Base-by-base conservation (phyloP, 495 filamentous ascomycete species). In the Aspergillus coremiiformis region DNA sequence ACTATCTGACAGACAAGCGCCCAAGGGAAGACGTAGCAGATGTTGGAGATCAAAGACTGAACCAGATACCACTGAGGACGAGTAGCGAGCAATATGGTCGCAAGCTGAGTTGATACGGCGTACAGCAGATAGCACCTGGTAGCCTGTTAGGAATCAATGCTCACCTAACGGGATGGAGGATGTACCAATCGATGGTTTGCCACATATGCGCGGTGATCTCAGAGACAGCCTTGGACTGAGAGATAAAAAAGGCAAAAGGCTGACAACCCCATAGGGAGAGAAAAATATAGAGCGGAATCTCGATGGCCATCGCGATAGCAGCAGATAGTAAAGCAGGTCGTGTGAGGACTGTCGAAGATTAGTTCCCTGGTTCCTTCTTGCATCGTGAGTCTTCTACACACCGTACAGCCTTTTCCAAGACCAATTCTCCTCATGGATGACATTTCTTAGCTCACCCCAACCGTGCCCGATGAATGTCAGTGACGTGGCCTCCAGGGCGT, bases 71-170 rank as follows among this genome's bases (percentile, higher is more conserved):
- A 88, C 14, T 70, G 71, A 5, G 85, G 82, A 11, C 68, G 63
- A 0, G 85, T 87, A 0, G 85, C 84, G 2, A 87, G 69, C 2
- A 89, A 66, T 6, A 89, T 72, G 2, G 80, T 73, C 0, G 84
- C 78, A 7, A 88, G 65, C 57, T 87, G 84, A n/a, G 76, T 82
- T 14, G 73, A 77, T 21, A 79, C 44, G 0, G 81, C 85, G 57
- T 87, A 89, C 64, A 88, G 84, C 46, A 89, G 81, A 63, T 89
- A 89, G 63, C 84, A 86, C 85, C 84, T 85, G 58, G 2, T 85
- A 82, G 35, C 83, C 81, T 2, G 71, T 83, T 58, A 75, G 47
- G 24, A 9, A 3, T 30, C 8, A 4, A 4, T 30, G 12, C 7
- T 2, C 7, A 30, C 7, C 12, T 9, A 9, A 9, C 7, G 7